Evolutionary conservation across 805 yeast species (phyloP), one percentile per base, ranked within the genome.

Genomic region (Kazachstania viticola): DNA sequence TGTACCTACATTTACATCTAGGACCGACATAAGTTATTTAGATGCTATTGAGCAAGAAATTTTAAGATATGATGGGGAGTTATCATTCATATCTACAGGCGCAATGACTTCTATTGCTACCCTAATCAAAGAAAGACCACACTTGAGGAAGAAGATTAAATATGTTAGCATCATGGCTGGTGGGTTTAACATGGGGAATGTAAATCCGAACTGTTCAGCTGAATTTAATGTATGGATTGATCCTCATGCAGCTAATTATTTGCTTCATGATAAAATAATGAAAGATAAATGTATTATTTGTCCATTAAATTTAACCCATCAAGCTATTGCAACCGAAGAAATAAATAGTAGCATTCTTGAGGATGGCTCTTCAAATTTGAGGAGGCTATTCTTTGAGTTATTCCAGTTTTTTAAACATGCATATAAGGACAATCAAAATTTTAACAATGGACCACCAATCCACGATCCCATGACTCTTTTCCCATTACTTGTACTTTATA

Each of bases 151-250:
- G 2, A 61, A 66, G 31, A 61, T 84, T 32, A 65, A 64, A 32
- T 65, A 56, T 32, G 51, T 84, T 13, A 63, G 80, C 9, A 66
- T 80, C 14, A 82, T 84, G 93, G 94, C 94, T 11, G 94, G 93
- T 2, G 37, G 41, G 4, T 68, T 70, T 9, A 49, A 51, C 21
- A 55, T 59, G 13, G 62, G 69, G 6, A 56, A 56, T 25, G 74
- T 76, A 2, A 73, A 74, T 43, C 45, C 58, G 34, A 65, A 74
- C 4, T 55, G 59, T 14, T 64, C 62, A 29, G 74, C 88, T 5
- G 94, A 84, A 51, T 83, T 80, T 61, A 84, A 84, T 54, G 64
- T 80, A 23, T 67, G 69, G 61, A 64, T 72, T 32, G 95, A 84
- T 51, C 83, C 94, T 1, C 64, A 67, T 25, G 93, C 94, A 4